These are phyloP conservation scores for Ophiocordyceps australis DNA, from an alignment of 2,329 filamentous ascomycete genomes.

Conservation along the genomic window DNA sequence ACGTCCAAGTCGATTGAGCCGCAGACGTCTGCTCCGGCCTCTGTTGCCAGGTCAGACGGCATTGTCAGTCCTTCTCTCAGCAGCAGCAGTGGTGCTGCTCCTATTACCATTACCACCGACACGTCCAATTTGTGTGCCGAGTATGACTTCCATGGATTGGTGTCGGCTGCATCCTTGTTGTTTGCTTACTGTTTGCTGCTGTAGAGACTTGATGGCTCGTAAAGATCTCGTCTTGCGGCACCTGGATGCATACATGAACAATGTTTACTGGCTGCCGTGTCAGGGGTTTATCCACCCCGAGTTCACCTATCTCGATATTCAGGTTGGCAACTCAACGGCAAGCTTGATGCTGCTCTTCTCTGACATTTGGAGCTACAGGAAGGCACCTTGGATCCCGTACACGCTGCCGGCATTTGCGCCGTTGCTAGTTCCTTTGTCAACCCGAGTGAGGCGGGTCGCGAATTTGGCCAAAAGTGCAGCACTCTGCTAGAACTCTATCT, in stretches of 20 bases:
- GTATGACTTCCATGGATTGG: conserved; percentile 10
- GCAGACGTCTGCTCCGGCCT: conserved; percentile 1
- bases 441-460: conserved; percentile 11
- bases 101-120: conserved; percentile 8
- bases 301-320: conserved; percentile 14
- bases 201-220: conserved; percentile 14
- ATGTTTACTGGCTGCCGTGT: conserved; percentile 18
- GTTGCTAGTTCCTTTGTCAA: conserved; percentile 17
- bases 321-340: conserved; percentile 9
- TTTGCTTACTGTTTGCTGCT: neutral
- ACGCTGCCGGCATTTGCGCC: conserved; percentile 19
- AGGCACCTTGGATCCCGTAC: conserved; percentile 13
- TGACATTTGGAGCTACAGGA: conserved; percentile 9
- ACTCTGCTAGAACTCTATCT: conserved; percentile 19
- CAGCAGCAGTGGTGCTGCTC: conserved; percentile 2
- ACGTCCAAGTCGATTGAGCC: conserved; percentile 2
- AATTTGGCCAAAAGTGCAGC: conserved; percentile 18
- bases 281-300: conserved; percentile 18
- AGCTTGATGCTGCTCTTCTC: too few species aligned
- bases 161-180: too few species aligned
- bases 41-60: conserved; percentile 4
- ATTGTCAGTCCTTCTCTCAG: conserved; percentile 6
- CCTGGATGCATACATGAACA: conserved; percentile 18
- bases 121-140: conserved; percentile 8
- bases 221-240: conserved; percentile 17